These are phyloP conservation scores for Cicer pinnatifidum DNA, from an alignment of 306 rosid species.

Conservation along the genomic window DNA sequence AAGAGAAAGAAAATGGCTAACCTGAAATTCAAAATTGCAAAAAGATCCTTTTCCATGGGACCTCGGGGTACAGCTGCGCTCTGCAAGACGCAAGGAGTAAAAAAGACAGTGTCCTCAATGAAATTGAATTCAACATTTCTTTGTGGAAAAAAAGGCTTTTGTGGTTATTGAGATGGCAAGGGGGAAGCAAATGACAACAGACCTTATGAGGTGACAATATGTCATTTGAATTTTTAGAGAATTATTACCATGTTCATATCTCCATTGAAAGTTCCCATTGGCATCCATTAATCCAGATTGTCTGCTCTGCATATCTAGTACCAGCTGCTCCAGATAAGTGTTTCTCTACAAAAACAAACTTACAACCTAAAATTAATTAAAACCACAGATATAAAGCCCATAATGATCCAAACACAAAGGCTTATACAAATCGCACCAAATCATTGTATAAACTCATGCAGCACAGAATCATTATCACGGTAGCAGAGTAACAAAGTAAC, in stretches of 20 bases:
- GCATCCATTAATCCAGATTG: constrained; percentile 44
- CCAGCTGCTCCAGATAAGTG: constrained; percentile 60
- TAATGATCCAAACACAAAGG: constrained; percentile 34
- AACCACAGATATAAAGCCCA: constrained; percentile 3
- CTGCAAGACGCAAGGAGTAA: constrained; percentile 47
- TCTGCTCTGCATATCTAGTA: constrained; percentile 57
- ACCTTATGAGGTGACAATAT: constrained; percentile 23
- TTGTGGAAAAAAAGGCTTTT: not conserved
- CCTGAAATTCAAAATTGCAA: constrained; percentile 70
- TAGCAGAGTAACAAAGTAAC: constrained; percentile 1
- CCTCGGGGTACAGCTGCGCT: constrained; percentile 41
- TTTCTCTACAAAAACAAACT: constrained; percentile 60
- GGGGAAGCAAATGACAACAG: not conserved
- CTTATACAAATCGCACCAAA: constrained; percentile 22
- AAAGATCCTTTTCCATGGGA: constrained; percentile 50
- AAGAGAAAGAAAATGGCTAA: constrained; percentile 42
- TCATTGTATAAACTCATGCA: not conserved
- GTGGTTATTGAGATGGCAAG: not conserved
- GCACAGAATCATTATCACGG: constrained; percentile 4
- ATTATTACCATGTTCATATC: constrained; percentile 56
- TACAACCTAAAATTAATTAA: constrained; percentile 28
- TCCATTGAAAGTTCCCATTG: constrained; percentile 46
- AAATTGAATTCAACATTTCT: constrained; percentile 2
- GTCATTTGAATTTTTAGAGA: constrained; percentile 22
- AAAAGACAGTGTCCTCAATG: constrained; percentile 26